Evolutionary conservation across 2,329 filamentous ascomycete species (phyloP).

Genomic region (Pseudocercospora musae): DNA sequence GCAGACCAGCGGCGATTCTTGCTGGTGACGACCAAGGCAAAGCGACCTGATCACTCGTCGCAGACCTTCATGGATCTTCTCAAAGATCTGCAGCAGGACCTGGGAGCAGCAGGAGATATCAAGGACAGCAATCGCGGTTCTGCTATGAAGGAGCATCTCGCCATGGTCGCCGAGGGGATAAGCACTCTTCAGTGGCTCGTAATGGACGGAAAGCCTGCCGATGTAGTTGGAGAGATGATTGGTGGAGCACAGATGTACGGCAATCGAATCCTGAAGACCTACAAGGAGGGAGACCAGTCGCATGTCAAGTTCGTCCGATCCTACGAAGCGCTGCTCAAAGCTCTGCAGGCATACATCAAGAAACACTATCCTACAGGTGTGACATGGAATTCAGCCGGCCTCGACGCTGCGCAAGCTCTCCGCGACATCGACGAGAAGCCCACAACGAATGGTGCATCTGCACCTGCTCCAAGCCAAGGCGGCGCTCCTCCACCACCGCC

Average conservation of each 20-base stretch:
- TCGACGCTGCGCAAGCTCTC: constrained; percentile 69
- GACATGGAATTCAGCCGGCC: constrained; percentile 77
- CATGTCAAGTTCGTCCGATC: constrained; percentile 86
- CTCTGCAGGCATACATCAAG: constrained; percentile 79
- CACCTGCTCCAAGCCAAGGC: constrained; percentile 53
- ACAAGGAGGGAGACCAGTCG: constrained; percentile 76
- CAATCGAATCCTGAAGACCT: constrained; percentile 87
- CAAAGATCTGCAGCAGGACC: constrained; percentile 79
- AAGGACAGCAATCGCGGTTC: constrained; percentile 77
- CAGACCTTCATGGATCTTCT: constrained; percentile 71
- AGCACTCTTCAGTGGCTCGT: constrained; percentile 88
- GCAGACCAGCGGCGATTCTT: constrained; percentile 83
- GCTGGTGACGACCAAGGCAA: constrained; percentile 82
- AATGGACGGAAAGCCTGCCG: constrained; percentile 75
- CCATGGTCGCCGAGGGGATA: constrained; percentile 85
- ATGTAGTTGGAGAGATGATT: constrained; percentile 79
- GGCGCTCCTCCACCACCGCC: constrained; percentile 64
- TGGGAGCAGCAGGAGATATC: constrained; percentile 74
- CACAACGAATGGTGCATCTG: constrained; percentile 39
- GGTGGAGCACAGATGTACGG: constrained; percentile 89
- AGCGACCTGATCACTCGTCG: constrained; percentile 78
- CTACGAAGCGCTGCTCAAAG: constrained; percentile 88
- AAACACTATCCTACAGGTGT: constrained; percentile 76
- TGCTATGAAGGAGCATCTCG: constrained; percentile 74
- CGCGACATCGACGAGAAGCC: constrained; percentile 50